Evolutionary conservation across 1,284 basidiomycete species (phyloP), one percentile per base, ranked within the genome.

Genomic region (Leccinum proximum): DNA sequence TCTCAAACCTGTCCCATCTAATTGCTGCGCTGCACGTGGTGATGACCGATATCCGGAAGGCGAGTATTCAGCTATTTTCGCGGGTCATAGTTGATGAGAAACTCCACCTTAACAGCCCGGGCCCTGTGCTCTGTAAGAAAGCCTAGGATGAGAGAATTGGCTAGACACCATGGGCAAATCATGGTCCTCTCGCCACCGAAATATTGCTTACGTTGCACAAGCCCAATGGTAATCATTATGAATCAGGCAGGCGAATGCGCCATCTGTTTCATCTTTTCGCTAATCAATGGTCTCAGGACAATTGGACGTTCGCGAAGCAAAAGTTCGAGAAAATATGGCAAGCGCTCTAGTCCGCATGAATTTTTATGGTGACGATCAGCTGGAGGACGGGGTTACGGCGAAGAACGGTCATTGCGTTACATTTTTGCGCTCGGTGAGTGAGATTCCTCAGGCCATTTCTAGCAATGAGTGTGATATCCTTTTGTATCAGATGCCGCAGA

Each of bases 371-470:
- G 13, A 16, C 5, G 4, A 26, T n/a, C 66, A n/a, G 2, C 11
- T 6, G 56, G 38, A 4, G 38, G 14, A 33, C 5, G 22, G 16
- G 37, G 10, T 22, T 3, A 63, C 42, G 11, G n/a, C 14, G 67
- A 50, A 18, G 58, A 66, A 48, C 22, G 40, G 11, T 37, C 61
- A 13, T 37, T 72, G 16, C 50, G 45, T 13, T 26, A 9, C 2
- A 45, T 72, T 35, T 72, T 74, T 18, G 71, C 69, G 9, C 59
- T 72, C 2, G 64, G 73, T 73, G 22, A 53, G 67, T 35, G n/a
- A 37, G 7, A 1, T 30, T 54, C 14, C 6, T n/a, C 1, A 1
- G 10, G 7, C 22, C 22, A 1, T 3, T 5, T 16, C 10, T 30
- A 10, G 4, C 30, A 38, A 40, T 71, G 38, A 60, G 70, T 64